Evolutionary conservation across 306 rosid species (phyloP), one percentile per base, ranked within the genome.

Genomic region (Neltuma alba): DNA sequence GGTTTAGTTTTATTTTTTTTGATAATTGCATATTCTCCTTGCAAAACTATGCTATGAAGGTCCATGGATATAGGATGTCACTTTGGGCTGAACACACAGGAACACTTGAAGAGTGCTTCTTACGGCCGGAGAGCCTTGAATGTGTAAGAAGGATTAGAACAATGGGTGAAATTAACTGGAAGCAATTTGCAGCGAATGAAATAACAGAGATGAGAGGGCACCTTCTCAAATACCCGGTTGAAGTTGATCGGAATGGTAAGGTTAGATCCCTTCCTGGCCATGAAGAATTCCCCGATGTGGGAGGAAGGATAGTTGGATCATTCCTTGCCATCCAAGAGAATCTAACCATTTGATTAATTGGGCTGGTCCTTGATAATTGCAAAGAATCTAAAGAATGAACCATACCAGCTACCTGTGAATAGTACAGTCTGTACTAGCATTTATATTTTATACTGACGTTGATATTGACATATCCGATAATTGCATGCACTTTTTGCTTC

Each of bases 51-150:
- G 40, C 74, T 5, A 21, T 75, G 70, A 52, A 92, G 98, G 90
- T 95, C 69, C 86, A 85, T 74, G 99, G 99, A 70, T 95, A 91
- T 80, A 85, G 99, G 86, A 95, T 95, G 99, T 95, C 98, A 20
- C 90, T 95, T 28, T 95, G 99, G 98, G 96, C 96, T 67, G 98
- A 95, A 87, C 99, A 95, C 61, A 84, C 87, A 5, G 99, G 98
- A 83, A 83, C 82, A 7, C 50, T 87, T 54, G 96, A 93, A 54
- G 94, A 95, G 5, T 84, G 88, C 80, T 95, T 87, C 91, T 79
- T 80, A 62, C 81, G 89, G 78, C 99, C 99, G 0, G 92, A 90
- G 90, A 91, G 97, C 89, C 84, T 92, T 60, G 97, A 88, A 61
- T 95, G 99, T 73, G 99, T 95, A 27, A 81, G 86, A 76, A 91